Conservation (phyloP, 352 stramenopile species). For the Globisporangium cederbergense region DNA sequence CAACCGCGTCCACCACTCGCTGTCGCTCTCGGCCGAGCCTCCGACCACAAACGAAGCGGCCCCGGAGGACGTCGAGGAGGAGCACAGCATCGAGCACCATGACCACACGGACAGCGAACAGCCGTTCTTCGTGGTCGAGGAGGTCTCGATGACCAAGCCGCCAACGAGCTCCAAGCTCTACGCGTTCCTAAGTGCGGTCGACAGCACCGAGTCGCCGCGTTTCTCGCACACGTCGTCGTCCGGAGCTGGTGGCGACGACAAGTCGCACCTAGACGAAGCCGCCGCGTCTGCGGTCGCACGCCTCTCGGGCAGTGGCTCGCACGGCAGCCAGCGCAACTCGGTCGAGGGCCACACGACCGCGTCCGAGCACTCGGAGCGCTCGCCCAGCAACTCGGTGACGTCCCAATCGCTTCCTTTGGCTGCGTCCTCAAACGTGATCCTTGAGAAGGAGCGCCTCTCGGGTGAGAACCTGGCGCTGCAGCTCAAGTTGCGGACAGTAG, state of each 20-base stretch:
- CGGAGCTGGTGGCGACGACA: slow-evolving; percentile 12
- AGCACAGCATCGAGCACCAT: slow-evolving; percentile 21
- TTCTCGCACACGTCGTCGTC: slow-evolving; percentile 12
- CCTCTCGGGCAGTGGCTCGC: slow-evolving; percentile 9
- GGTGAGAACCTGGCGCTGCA: slow-evolving; percentile 36
- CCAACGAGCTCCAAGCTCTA: slow-evolving; percentile 43
- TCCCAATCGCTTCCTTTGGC: slow-evolving; percentile 1
- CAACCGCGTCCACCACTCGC: background rate
- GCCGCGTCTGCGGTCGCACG: background rate
- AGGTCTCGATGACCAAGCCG: slow-evolving; percentile 25
- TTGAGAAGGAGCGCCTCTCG: slow-evolving; percentile 42
- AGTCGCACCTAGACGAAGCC: slow-evolving; percentile 7
- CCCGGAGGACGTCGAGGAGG: slow-evolving; percentile 5
- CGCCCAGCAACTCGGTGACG: slow-evolving; percentile 9
- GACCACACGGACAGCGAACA: slow-evolving; percentile 28
- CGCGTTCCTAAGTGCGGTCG: slow-evolving; percentile 50
- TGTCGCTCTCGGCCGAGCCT: slow-evolving; percentile 7
- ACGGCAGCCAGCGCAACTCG: slow-evolving; percentile 4
- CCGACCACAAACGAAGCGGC: slow-evolving; percentile 1
- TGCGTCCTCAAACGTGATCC: slow-evolving; percentile 25
- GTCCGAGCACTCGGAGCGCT: slow-evolving; percentile 13
- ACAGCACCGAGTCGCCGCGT: slow-evolving; percentile 20
- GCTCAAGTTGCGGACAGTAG: slow-evolving; percentile 28
- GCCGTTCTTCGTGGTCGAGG: slow-evolving; percentile 35
- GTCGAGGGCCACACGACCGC: slow-evolving; percentile 12